A percentile compares a stretch with the other conserved stretches of the same genome.
These are phyloP conservation scores for Chytridiales sp. DNA, from an alignment of 371 early-diverging fungal species.

Conservation along the genomic window DNA sequence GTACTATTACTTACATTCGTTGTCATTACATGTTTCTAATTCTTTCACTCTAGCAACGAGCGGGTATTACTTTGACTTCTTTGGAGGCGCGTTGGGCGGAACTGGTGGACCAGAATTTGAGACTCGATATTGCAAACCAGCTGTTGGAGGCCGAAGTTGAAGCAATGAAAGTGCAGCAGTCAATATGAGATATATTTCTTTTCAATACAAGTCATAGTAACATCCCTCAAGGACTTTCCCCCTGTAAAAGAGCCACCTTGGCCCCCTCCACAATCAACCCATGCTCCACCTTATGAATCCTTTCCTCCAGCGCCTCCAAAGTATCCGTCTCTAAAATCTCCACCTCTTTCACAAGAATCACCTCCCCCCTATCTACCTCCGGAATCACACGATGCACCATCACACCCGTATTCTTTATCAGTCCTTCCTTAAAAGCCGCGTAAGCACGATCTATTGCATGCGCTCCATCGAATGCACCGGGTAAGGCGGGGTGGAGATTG, in stretches of 20 bases:
- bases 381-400: conserved; percentile 97
- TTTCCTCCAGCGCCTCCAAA: conserved; percentile 72
- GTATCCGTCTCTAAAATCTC: conserved; percentile 77
- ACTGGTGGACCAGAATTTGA: conserved; percentile 16
- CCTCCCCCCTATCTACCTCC: conserved; percentile 90
- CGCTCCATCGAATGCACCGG: conserved; percentile 93
- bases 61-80: conserved; percentile 8
- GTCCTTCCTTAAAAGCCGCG: conserved; percentile 73
- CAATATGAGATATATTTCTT: neutral
- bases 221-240: neutral
- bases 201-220: neutral
- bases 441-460: conserved; percentile 92
- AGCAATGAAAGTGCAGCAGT: neutral
- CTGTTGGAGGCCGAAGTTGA: conserved; percentile 20
- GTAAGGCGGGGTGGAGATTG: conserved; percentile 95
- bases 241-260: conserved; percentile 16
- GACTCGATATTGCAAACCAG: conserved; percentile 21
- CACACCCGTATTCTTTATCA: conserved; percentile 81
- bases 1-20: neutral
- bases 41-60: conserved; percentile 1
- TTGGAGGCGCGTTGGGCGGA: conserved; percentile 18
- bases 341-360: conserved; percentile 73
- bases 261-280: conserved; percentile 68
- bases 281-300: conserved; percentile 90
- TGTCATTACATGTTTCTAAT: neutral